These are phyloP conservation scores for Bretziella fagacearum DNA, from an alignment of 2,329 filamentous ascomycete genomes.

Conservation along the genomic window DNA sequence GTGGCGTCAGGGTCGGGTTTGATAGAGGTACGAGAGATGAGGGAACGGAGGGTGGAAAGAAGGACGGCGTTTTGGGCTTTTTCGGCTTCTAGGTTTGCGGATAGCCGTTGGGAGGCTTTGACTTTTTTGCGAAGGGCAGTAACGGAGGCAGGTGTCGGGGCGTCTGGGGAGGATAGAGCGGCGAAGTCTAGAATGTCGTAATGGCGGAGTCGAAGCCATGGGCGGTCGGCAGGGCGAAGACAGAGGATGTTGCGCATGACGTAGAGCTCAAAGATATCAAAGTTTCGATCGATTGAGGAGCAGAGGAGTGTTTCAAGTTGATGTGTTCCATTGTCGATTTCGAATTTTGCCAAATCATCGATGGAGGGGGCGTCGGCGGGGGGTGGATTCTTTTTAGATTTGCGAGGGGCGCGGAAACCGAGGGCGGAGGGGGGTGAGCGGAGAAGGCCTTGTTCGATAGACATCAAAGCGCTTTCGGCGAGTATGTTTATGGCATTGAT, in stretches of 20 bases:
- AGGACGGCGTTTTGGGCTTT: constrained; percentile 54
- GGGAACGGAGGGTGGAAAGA: constrained; percentile 41
- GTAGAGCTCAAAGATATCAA: constrained; percentile 79
- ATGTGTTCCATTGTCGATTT: constrained; percentile 80
- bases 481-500: constrained; percentile 94
- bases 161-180: constrained; percentile 4
- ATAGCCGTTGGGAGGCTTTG: constrained; percentile 61
- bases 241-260: constrained; percentile 71
- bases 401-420: constrained; percentile 49
- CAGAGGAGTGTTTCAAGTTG: constrained; percentile 70
- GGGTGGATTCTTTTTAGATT: constrained; percentile 20
- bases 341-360: constrained; percentile 31
- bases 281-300: constrained; percentile 66
- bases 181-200: constrained; percentile 52
- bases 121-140: constrained; percentile 55
- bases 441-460: constrained; percentile 68
- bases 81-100: constrained; percentile 52
- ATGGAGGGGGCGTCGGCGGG: constrained; percentile 18
- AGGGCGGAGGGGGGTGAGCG: constrained; percentile 56
- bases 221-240: constrained; percentile 49
- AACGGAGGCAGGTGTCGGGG: constrained; percentile 49
- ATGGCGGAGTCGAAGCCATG: constrained; percentile 68
- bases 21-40: constrained; percentile 15
- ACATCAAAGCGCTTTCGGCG: constrained; percentile 75
- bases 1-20: constrained; percentile 18